These are phyloP conservation scores for Brassica rapa DNA, from an alignment of 345 rosid species.

Conservation along the genomic window DNA sequence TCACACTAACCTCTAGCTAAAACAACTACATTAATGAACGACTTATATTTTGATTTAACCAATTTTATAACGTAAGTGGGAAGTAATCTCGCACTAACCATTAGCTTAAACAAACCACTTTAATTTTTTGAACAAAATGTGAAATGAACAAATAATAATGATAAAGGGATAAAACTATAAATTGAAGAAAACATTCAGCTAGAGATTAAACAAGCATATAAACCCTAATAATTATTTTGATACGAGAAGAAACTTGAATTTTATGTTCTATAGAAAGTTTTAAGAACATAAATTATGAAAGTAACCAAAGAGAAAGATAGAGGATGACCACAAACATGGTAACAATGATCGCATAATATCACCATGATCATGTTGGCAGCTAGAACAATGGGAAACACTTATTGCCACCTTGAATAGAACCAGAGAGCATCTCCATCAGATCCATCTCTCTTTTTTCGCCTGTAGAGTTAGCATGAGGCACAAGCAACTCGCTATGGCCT, in stretches of 20 bases:
- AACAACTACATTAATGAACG: not conserved
- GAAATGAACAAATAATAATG: not conserved
- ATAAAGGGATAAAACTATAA: not conserved
- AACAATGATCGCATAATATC: not conserved
- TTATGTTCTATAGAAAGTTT: constrained; percentile 1
- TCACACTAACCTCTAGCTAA: constrained; percentile 4
- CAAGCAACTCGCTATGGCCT: constrained; percentile 22
- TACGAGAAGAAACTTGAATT: constrained; percentile 1
- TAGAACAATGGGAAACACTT: constrained; percentile 35
- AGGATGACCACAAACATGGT: constrained; percentile 10
- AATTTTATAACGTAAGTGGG: constrained; percentile 29
- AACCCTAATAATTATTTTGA: constrained; percentile 13
- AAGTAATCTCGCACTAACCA: not conserved
- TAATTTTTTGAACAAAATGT: constrained; percentile 9
- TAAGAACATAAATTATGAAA: constrained; percentile 23
- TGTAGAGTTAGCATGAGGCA: constrained; percentile 37
- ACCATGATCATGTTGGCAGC: constrained; percentile 18
- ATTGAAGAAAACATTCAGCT: not conserved
- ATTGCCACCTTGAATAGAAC: constrained; percentile 45
- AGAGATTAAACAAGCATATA: constrained; percentile 1
- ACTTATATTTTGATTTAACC: not conserved
- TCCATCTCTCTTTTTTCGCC: constrained; percentile 71
- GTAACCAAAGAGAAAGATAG: not conserved
- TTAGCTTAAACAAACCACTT: not conserved
- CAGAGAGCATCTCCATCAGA: constrained; percentile 87